These are phyloP conservation scores for Phytophthora colocasiae DNA, from an alignment of 352 stramenopile genomes.

Conservation along the genomic window DNA sequence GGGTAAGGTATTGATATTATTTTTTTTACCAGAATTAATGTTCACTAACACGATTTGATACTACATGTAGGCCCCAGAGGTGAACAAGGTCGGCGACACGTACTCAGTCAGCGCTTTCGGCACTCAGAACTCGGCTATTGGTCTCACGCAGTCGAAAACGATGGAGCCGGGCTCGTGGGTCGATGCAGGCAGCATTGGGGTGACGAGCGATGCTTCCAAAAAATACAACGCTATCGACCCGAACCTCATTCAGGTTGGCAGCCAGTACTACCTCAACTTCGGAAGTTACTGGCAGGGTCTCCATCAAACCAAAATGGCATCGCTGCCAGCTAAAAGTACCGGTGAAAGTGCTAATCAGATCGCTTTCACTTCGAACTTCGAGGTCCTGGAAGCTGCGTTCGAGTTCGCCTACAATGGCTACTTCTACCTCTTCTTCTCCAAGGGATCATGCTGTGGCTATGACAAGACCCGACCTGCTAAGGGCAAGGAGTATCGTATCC, in stretches of 20 bases:
- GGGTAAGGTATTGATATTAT: not conserved
- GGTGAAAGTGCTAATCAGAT: conserved; percentile 31
- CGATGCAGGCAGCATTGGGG: conserved; percentile 39
- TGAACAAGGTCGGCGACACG: conserved; percentile 50
- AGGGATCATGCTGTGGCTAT: conserved; percentile 48
- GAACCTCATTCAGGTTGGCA: conserved; percentile 48
- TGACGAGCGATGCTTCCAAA: conserved; percentile 45
- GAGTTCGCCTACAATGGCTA: conserved; percentile 46
- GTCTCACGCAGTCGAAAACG: conserved; percentile 48
- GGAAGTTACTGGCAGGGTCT: conserved; percentile 54
- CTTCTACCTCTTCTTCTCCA: conserved; percentile 60
- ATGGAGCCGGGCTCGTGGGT: conserved; percentile 54
- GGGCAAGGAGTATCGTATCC: conserved; percentile 62
- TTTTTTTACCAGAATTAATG: not conserved
- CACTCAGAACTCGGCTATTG: conserved; percentile 53
- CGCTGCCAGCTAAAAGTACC: conserved; percentile 25
- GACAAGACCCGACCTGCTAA: conserved; percentile 34
- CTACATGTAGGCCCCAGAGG: conserved; percentile 46
- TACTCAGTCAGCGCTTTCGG: conserved; percentile 65
- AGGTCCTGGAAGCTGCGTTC: conserved; percentile 48
- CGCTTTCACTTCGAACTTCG: conserved; percentile 41
- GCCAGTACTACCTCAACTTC: conserved; percentile 53
- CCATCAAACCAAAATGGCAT: conserved; percentile 40
- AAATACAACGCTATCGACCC: conserved; percentile 65
- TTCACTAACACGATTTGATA: not conserved